Evolutionary conservation across 2,329 filamentous ascomycete species (phyloP).

Genomic region (Lomentospora prolificans): DNA sequence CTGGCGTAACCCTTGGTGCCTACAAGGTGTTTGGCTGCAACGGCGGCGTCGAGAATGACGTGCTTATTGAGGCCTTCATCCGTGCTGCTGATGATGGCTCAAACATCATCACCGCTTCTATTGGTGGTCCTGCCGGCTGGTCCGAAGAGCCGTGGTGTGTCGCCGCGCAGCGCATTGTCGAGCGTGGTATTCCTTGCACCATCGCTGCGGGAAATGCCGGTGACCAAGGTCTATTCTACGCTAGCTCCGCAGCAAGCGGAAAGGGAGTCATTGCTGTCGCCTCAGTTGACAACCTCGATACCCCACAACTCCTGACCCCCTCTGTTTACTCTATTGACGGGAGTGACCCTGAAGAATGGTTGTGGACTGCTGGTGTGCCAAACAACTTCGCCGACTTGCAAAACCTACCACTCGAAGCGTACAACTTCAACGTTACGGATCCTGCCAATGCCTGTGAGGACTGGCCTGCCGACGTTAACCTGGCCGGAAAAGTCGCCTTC

Average conservation of each 20-base stretch:
- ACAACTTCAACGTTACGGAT: slow-evolving; percentile 37
- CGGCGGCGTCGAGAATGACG: slow-evolving; percentile 40
- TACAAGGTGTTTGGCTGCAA: slow-evolving; percentile 49
- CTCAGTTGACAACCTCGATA: slow-evolving; percentile 37
- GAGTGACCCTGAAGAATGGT: slow-evolving; percentile 26
- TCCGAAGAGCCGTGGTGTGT: slow-evolving; percentile 40
- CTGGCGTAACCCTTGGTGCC: slow-evolving; percentile 43
- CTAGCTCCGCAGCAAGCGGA: slow-evolving; percentile 37
- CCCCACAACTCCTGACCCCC: slow-evolving; percentile 30
- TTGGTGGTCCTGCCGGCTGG: slow-evolving; percentile 43
- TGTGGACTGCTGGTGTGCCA: slow-evolving; percentile 31
- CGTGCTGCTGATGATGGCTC: slow-evolving; percentile 49
- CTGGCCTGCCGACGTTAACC: slow-evolving; percentile 41
- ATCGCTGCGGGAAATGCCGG: slow-evolving; percentile 45
- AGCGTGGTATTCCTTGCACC: slow-evolving; percentile 41
- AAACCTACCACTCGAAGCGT: slow-evolving; percentile 38
- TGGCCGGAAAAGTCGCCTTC: slow-evolving; percentile 48
- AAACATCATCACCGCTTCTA: slow-evolving; percentile 46
- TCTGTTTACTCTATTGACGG: slow-evolving; percentile 30
- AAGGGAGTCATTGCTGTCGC: slow-evolving; percentile 37
- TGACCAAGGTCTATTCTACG: slow-evolving; percentile 32
- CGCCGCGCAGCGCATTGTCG: slow-evolving; percentile 41
- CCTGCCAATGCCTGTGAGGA: slow-evolving; percentile 40
- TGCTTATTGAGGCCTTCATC: slow-evolving; percentile 50
- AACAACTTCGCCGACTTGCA: slow-evolving; percentile 31